These are phyloP conservation scores for Agrocybe pediades DNA, from an alignment of 768 basidiomycete species.

Conservation along the genomic window DNA sequence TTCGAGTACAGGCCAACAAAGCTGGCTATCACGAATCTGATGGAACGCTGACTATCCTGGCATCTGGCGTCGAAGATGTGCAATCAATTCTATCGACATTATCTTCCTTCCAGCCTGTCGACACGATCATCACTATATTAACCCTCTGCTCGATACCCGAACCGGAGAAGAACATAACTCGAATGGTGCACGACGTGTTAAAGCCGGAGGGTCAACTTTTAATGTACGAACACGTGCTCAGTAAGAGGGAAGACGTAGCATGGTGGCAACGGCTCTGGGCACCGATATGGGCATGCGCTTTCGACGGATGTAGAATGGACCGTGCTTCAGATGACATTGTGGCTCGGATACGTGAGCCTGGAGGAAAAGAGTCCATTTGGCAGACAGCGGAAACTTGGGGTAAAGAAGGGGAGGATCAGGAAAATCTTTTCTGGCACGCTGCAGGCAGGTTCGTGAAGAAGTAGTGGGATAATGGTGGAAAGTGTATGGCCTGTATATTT, in stretches of 20 bases:
- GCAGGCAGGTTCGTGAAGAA: conserved; percentile 58
- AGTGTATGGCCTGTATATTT: background rate
- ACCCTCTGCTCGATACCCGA: conserved; percentile 67
- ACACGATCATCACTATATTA: conserved; percentile 67
- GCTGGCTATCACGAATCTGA: conserved; percentile 56
- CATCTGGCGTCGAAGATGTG: conserved; percentile 65
- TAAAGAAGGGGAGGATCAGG: conserved; percentile 53
- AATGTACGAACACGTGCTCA: conserved; percentile 73
- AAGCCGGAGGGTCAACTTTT: conserved; percentile 66
- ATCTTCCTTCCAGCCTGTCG: conserved; percentile 34
- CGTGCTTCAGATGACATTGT: conserved; percentile 55
- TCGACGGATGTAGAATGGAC: conserved; percentile 69
- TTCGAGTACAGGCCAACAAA: conserved; percentile 48
- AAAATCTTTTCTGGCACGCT: conserved; percentile 62
- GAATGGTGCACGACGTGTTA: conserved; percentile 52
- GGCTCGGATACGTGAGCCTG: conserved; percentile 32
- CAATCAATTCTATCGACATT: conserved; percentile 43
- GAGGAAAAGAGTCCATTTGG: conserved; percentile 44
- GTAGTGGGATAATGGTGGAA: background rate
- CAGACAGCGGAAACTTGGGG: conserved; percentile 44
- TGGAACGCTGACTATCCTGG: conserved; percentile 57
- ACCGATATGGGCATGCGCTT: conserved; percentile 60
- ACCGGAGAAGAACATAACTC: conserved; percentile 48
- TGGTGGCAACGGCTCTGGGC: conserved; percentile 80
- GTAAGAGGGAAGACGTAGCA: conserved; percentile 50